Base-by-base conservation (phyloP, 129 eudicot species). In the Dittrichia graveolens region DNA sequence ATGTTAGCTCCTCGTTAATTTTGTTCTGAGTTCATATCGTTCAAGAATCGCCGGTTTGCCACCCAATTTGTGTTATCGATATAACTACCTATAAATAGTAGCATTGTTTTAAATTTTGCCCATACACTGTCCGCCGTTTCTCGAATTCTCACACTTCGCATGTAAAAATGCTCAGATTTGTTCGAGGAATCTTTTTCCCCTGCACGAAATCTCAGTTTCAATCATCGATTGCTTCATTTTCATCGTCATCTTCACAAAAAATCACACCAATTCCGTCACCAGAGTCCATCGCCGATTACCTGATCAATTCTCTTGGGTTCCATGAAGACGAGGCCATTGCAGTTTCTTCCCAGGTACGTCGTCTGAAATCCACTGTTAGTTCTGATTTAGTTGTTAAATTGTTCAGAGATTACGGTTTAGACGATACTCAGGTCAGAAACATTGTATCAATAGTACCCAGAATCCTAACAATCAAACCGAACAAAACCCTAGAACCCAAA, bases 281-380 rank as follows among this genome's bases (percentile, higher is more conserved):
- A 45, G 6, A 18, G 42, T 43, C 43, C 54, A 10, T 41, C 15
- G 52, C 41, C 2, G 13, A 73, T 44, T 73, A 65, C 73, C 64
- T 79, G 7, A 45, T 47, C 45, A 59, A 72, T 15, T 69, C 81
- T 50, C 74, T 81, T 12, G 81, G 78, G 12, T 70, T 81, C 43
- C 52, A 45, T 46, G 61, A 62, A 81, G 40, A 81, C 5, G 81
- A 70, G 48, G 81, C 81, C 53, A 57, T 75, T 10, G 53, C 55
- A 4, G 49, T 71, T 35, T 68, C 67, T 6, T 16, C 65, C 5
- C 65, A 81, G 81, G 85, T 81, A 50, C 53, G 46, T 58, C 54
- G 18, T 50, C 68, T 68, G 10, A 75, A 62, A 60, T 70, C 81
- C 66, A 42, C 68, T 3, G 41, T 50, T 37, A 75, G 75, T 8